Percentiles rank a stretch among this genome's conserved stretches.
These are phyloP conservation scores for Colletotrichum falcatum DNA, from an alignment of 2,329 filamentous ascomycete genomes.

Conservation along the genomic window DNA sequence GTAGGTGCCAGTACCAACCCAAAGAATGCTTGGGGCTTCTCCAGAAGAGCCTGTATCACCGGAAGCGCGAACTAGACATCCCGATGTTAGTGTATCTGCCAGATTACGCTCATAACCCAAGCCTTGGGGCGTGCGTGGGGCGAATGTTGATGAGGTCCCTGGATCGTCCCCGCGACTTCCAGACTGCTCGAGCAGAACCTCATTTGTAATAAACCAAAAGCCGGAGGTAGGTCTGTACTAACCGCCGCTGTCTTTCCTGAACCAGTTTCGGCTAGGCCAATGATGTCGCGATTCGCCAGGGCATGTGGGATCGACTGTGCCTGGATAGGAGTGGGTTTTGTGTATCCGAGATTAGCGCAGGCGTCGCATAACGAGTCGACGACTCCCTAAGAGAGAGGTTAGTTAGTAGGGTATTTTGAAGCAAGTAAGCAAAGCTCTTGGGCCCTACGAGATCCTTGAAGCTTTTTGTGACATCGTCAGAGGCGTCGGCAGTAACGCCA, in stretches of 20 bases:
- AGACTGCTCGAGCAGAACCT: background rate
- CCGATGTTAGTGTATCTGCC: background rate
- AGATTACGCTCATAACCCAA: background rate
- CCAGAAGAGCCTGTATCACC: slow-evolving; percentile 90
- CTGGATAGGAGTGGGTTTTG: slow-evolving; percentile 89
- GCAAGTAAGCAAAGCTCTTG: background rate
- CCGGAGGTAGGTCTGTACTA: background rate
- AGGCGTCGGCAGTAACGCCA: slow-evolving; percentile 46
- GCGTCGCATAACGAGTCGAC: slow-evolving; percentile 91
- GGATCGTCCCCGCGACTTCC: background rate
- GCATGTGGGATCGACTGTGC: slow-evolving; percentile 84
- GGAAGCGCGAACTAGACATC: slow-evolving; percentile 81
- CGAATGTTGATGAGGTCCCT: background rate
- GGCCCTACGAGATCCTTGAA: slow-evolving; percentile 72
- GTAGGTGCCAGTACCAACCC: slow-evolving; percentile 94
- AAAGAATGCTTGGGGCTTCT: slow-evolving; percentile 87
- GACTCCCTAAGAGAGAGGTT: slow-evolving; percentile 70
- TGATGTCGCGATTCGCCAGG: slow-evolving; percentile 84
- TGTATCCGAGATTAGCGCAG: slow-evolving; percentile 85
- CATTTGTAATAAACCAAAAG: background rate
- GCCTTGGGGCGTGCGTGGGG: background rate
- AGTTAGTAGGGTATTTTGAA: slow-evolving; percentile 38
- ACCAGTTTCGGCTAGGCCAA: slow-evolving; percentile 94
- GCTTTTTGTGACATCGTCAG: slow-evolving; percentile 60
- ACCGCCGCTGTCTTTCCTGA: slow-evolving; percentile 91